Conservation (phyloP, 208 protist species). For the Acanthamoeba royreba region DNA sequence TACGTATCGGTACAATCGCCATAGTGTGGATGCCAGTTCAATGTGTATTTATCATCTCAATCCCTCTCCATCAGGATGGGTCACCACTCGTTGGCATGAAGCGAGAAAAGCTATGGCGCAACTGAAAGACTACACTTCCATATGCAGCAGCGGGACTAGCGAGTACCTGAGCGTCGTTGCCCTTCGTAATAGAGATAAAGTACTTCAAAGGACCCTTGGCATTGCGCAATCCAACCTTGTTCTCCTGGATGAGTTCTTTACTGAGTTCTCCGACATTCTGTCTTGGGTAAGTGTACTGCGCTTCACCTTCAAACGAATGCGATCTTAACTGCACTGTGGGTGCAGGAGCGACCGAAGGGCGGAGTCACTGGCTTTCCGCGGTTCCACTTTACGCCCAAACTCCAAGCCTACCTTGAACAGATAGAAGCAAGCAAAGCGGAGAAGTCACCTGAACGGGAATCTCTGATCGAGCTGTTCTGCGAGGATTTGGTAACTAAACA, state of each 20-base stretch:
- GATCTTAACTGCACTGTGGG: neutral
- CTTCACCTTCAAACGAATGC: too few species aligned
- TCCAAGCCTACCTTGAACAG: neutral
- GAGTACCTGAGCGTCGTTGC: neutral
- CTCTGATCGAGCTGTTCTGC: neutral
- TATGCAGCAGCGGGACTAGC: neutral
- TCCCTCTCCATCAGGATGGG: neutral
- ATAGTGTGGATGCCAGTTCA: too few species aligned
- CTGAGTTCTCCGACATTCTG: neutral
- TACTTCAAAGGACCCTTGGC: neutral
- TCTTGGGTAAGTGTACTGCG: neutral
- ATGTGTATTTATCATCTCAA: neutral
- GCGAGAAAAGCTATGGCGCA: neutral
- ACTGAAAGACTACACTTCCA: constrained; percentile 34
- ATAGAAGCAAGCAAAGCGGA: neutral
- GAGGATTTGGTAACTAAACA: neutral
- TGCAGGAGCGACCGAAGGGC: neutral
- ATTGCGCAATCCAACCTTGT: neutral
- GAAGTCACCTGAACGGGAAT: neutral
- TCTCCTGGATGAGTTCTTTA: neutral
- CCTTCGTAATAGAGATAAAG: neutral
- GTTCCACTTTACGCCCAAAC: neutral
- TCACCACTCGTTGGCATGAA: neutral
- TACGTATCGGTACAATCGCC: neutral
- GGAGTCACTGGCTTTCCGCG: neutral